Conservation (phyloP, 129 eudicot genomes). For the Ambrosia trifida region DNA sequence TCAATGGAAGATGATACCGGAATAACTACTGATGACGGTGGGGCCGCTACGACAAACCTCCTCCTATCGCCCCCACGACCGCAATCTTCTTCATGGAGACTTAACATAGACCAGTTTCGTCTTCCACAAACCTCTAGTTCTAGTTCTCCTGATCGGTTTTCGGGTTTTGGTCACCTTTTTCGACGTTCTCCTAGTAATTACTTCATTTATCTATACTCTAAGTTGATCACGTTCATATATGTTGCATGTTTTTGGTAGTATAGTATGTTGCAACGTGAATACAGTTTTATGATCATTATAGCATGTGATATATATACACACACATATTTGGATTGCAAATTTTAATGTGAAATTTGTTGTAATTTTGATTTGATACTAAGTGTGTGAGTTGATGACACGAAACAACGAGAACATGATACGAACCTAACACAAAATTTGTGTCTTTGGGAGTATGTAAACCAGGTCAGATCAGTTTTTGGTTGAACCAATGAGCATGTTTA, state of each 20-base stretch:
- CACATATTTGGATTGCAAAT: too few species aligned
- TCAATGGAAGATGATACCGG: constrained; percentile 31
- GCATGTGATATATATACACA: neutral
- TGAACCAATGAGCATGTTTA: too few species aligned
- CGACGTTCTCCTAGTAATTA: constrained; percentile 32
- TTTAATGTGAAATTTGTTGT: too few species aligned
- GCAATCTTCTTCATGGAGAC: constrained; percentile 38
- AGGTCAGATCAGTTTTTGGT: too few species aligned
- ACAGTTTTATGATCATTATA: neutral
- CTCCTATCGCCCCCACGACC: constrained; percentile 29
- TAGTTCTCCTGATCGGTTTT: constrained; percentile 9
- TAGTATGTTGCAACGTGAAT: neutral
- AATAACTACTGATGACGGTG: neutral
- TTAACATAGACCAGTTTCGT: constrained; percentile 35
- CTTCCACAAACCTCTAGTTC: constrained; percentile 27
- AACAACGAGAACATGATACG: too few species aligned
- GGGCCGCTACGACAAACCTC: neutral
- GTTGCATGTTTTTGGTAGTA: neutral
- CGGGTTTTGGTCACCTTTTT: constrained; percentile 23
- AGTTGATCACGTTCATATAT: neutral
- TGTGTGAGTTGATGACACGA: too few species aligned
- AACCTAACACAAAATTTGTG: too few species aligned
- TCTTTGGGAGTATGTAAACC: too few species aligned
- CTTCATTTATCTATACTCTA: neutral
- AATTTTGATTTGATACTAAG: too few species aligned